Percentiles rank a stretch among this genome's conserved stretches.
Evolutionary conservation across 331 rosid genomes (phyloP).

Genomic region (Quercus lobata): DNA sequence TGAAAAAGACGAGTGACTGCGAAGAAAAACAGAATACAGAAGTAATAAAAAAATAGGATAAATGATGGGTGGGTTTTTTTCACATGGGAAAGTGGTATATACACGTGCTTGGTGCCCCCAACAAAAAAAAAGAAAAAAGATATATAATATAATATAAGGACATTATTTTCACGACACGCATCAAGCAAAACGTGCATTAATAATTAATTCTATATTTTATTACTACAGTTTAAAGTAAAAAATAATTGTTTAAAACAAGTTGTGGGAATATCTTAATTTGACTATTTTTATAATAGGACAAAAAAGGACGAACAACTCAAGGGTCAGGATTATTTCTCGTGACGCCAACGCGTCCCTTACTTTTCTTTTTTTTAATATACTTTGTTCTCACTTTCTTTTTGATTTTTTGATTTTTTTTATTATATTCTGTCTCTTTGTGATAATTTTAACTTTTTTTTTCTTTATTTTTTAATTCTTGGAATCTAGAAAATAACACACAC

Average conservation of each 20-base stretch:
- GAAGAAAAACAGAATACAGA: neutral
- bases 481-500: no score
- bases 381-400: neutral
- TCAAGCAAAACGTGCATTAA: slow-evolving; percentile 45
- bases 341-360: slow-evolving; percentile 14
- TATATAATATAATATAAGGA: neutral
- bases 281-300: neutral
- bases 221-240: neutral
- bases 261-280: neutral
- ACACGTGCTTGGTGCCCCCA: slow-evolving; percentile 32
- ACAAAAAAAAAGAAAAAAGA: neutral
- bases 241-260: neutral
- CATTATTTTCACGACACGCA: slow-evolving; percentile 20
- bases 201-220: slow-evolving; percentile 2
- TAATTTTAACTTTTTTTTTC: no score
- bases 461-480: no score
- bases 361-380: neutral
- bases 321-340: slow-evolving; percentile 19
- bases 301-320: slow-evolving; percentile 1
- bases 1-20: neutral
- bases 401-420: no score
- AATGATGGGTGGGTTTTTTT: slow-evolving; percentile 11
- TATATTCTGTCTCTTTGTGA: neutral
- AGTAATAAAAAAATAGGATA: neutral
- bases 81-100: slow-evolving; percentile 34